Evolutionary conservation across 768 basidiomycete genomes (phyloP).

Genomic region (Suillus spraguei): DNA sequence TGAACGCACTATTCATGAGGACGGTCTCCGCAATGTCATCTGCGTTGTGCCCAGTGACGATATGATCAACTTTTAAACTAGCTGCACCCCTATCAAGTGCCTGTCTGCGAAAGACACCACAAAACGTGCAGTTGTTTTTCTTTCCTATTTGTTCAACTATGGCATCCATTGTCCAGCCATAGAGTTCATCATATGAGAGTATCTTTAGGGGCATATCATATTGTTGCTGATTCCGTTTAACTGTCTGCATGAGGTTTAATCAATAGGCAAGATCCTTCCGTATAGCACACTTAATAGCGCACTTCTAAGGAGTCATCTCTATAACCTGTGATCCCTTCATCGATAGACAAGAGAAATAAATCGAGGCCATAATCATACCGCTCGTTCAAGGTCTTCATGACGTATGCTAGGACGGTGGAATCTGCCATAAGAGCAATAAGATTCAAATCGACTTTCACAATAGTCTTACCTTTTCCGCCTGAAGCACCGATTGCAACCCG

Average conservation of each 20-base stretch:
- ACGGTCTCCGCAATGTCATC: constrained; percentile 99
- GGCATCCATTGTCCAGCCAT: constrained; percentile 99
- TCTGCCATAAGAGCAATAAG: constrained; percentile 49
- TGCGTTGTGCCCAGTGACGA: constrained; percentile 98
- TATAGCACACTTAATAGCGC: constrained; percentile 13
- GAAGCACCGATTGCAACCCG: constrained; percentile 97
- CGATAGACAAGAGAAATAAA: constrained; percentile 92
- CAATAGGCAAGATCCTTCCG: neutral
- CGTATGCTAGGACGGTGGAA: constrained; percentile 96
- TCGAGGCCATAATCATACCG: constrained; percentile 92
- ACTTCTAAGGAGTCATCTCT: constrained; percentile 97
- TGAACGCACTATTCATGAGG: constrained; percentile 90
- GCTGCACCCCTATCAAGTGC: constrained; percentile 95
- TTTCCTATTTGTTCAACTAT: constrained; percentile 93
- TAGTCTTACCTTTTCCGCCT: constrained; percentile 86
- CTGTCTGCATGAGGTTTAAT: constrained; percentile 61
- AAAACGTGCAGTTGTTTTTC: constrained; percentile 99
- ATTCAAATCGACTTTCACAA: constrained; percentile 7
- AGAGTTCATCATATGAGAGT: constrained; percentile 92
- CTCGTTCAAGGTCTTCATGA: constrained; percentile 95
- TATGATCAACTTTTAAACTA: constrained; percentile 89
- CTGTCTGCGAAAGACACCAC: constrained; percentile 95
- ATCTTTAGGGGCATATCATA: constrained; percentile 96
- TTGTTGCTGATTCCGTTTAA: constrained; percentile 95
- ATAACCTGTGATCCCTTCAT: constrained; percentile 98